A percentile compares a stretch with the other conserved stretches of the same genome.
phyloP scores from a whole-genome alignment of 192 early-diverging fungal genomes.

The Podila horticola region DNA sequence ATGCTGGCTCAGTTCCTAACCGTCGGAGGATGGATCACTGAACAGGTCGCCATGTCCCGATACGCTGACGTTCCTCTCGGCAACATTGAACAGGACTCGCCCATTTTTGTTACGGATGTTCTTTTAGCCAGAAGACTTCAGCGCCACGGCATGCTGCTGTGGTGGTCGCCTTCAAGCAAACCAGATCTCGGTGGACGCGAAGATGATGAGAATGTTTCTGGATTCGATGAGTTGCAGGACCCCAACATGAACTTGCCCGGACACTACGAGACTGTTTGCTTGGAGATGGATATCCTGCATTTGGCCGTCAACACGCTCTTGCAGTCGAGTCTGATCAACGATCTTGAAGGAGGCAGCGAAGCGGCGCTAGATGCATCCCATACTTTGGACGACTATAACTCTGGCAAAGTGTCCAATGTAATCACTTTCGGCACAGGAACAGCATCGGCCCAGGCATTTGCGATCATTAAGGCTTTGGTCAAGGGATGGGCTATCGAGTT shows the following conservation, averaged over 20 bases:
- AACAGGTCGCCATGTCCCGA: constrained; percentile 77
- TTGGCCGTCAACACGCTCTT: constrained; percentile 88
- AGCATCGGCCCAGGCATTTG: constrained; percentile 70
- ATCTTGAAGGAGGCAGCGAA: constrained; percentile 69
- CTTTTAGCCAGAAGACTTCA: constrained; percentile 84
- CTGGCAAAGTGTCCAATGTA: constrained; percentile 52
- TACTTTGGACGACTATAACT: constrained; percentile 71
- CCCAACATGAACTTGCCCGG: constrained; percentile 84
- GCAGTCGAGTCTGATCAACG: constrained; percentile 79
- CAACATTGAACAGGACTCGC: constrained; percentile 87
- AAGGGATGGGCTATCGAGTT: constrained; percentile 83
- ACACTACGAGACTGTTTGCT: constrained; percentile 81
- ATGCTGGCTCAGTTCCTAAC: constrained; percentile 84
- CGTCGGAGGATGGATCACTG: constrained; percentile 77
- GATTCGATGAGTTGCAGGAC: constrained; percentile 62
- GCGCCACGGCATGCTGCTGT: constrained; percentile 84
- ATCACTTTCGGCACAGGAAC: constrained; percentile 54
- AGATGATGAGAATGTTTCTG: constrained; percentile 76
- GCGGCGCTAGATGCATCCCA: constrained; percentile 59
- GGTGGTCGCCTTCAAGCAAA: constrained; percentile 85
- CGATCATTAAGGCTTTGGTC: constrained; percentile 80
- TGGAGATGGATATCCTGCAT: constrained; percentile 84
- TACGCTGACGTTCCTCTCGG: constrained; percentile 91
- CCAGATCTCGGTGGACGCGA: constrained; percentile 92
- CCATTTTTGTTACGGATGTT: constrained; percentile 86